Base-by-base conservation (phyloP, 1,284 basidiomycete species). In the Cutaneotrichosporon sp. region DNA sequence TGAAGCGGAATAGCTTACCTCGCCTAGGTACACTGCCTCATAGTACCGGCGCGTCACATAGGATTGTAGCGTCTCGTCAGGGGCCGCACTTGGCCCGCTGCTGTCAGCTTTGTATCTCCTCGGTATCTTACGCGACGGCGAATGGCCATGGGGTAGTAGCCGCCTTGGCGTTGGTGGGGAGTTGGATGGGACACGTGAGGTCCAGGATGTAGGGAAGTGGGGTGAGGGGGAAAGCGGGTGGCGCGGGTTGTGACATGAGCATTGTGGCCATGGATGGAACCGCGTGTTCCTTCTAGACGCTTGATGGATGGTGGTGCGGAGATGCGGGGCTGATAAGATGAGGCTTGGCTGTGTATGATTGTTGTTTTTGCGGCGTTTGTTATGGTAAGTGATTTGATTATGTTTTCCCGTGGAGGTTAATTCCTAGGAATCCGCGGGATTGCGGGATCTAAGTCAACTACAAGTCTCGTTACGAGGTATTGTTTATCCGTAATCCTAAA, bases 1-100 rank as follows among this genome's bases (percentile, higher is more conserved):
- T 5, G 22, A 11, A 13, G 5, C 30, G 7, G 26, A 47, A 21
- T 10, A 4, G 66, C 74, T 65, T 34, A 74, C 72, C 34, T 78
- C 76, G 13, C 75, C 66, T 4, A 79, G 63, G 47, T 69, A 75
- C 7, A 79, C 63, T 4, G 76, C 73, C 62, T 78, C 76, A 31
- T 70, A 63, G 57, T 79, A 79, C 31, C 76, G 65, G 14, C 74
- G 60, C 13, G 58, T 62, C 0, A 74, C 18, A 58, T 65, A 76
- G 7, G 36, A 58, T 1, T 62, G 62, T 4, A 60, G 34, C 4
- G 52, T 5, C 56, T 76, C 75, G 7, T 50, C 49, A 4, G 56
- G 52, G 4, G n/a, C 26, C 2, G 56, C 47, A 46, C 69, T 70
- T 13, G 70, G 66, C 10, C 72, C 73, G 9, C 72, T 75, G 60